Evolutionary conservation across 1,284 basidiomycete species (phyloP), one percentile per base, ranked within the genome.

Genomic region (Inonotus hispidus): DNA sequence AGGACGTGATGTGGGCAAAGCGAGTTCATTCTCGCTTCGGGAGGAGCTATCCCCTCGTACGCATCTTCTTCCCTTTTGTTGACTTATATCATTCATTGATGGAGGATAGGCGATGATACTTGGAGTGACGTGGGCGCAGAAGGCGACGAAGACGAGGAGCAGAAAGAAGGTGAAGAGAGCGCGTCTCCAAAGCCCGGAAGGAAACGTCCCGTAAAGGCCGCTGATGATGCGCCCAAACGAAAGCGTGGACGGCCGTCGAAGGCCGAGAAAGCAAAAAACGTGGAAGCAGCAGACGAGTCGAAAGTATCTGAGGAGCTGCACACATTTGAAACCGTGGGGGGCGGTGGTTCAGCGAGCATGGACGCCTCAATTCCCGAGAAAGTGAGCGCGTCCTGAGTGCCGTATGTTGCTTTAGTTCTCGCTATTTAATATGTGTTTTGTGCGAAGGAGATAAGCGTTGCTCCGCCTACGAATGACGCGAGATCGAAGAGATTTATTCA

Each of bases 41-140:
- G 87, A 90, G 64, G 77, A 78, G 53, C 74, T 88, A 53, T 66
- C 84, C 58, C 83, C 83, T 62, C 76, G 85, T 85, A 73, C 63
- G 74, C 68, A 13, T 27, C 38, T 38, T n/a, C 53, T 21, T 49
- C 39, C 23, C 39, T 54, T 52, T 41, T 16, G 19, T 10, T 43
- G 50, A 52, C 35, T 53, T 2, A 16, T 38, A 39, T 13, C 54
- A 14, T 10, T 32, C 7, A 21, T 10, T 32, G 49, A 35, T 45
- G 4, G 21, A 35, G 13, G 53, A 52, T 19, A 37, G 53, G 35
- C 16, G 53, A 23, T 29, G 60, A 53, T 16, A 19, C 39, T 7
- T 21, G 29, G 41, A 38, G 47, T 21, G 60, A 47, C 11, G 41
- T 37, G 13, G 38, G 45, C 19, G 56, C 16, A 10, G 56, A 62